Base-by-base conservation (phyloP, 805 yeast genomes). In the Candida maesae region DNA sequence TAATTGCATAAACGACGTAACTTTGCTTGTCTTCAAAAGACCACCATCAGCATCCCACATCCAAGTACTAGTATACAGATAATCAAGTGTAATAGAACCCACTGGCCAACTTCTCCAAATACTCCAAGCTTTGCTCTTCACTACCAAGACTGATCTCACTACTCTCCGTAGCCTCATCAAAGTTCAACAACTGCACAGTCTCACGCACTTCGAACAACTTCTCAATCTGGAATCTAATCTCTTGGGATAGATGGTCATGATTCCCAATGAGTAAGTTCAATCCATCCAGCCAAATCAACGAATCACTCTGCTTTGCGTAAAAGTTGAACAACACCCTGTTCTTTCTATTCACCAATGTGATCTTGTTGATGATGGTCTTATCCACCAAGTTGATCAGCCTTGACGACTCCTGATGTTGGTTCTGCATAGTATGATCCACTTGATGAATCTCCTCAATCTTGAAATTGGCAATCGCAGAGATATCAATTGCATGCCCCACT, bases 241-340 rank as follows among this genome's bases (percentile, higher is more conserved):
- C 76, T 1, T 55, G 56, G 1, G 79, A 72, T 14, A 73, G 46
- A 26, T 54, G 62, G 17, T 51, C 56, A 39, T 41, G 44, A 37
- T 53, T 67, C 39, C 68, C 66, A 16, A 70, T 64, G 26, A 78
- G 55, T 56, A 78, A 63, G 52, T 76, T 78, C 40, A 86, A 59
- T 0, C 95, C 95, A 61, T 87, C 95, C 26, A 82, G 64, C 95
- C 95, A 87, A 7, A 80, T 75, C 39, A 74, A 76, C 32, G 82
- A 78, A 36, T 77, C 72, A 35, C 81, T 86, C 47, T 74, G 73
- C 2, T 86, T 81, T 44, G 84, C 90, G 56, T 73, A 85, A 52
- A 85, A 81, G n/a, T 70, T 59, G 41, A 85, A 67, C 10, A 79
- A 49, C 15, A 64, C 55, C 31, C 70, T 68, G 26, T 63, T 63